phyloP scores from a whole-genome alignment of 1,284 basidiomycete genomes.

The Marasmius sp. region DNA sequence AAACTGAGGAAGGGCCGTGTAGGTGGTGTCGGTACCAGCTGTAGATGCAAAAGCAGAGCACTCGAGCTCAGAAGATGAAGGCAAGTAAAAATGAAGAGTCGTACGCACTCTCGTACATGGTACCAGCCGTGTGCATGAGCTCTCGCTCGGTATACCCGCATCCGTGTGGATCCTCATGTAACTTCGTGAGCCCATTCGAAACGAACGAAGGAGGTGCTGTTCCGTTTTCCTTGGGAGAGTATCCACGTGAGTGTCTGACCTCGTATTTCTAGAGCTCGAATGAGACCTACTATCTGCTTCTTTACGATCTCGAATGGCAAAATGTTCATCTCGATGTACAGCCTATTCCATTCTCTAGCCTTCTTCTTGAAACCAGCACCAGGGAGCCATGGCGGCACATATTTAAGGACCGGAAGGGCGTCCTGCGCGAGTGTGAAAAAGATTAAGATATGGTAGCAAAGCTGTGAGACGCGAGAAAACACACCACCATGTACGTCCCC shows the following conservation, averaged over 20 bases:
- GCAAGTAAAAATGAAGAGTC: background rate
- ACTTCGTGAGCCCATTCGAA: background rate
- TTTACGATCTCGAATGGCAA: background rate
- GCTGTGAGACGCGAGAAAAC: background rate
- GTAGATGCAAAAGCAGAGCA: background rate
- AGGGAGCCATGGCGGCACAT: background rate
- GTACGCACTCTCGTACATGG: background rate
- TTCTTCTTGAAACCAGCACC: background rate
- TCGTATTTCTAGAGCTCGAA: background rate
- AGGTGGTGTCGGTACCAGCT: background rate
- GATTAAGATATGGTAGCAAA: background rate
- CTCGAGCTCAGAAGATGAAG: background rate
- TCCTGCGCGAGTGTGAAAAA: background rate
- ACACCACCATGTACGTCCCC: background rate
- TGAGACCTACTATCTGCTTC: background rate
- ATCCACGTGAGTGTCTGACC: no score
- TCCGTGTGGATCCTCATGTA: background rate
- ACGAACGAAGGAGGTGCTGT: background rate
- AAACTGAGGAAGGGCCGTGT: background rate
- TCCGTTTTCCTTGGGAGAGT: background rate
- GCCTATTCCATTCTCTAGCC: background rate
- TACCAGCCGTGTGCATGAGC: background rate
- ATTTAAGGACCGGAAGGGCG: background rate
- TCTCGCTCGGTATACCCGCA: background rate
- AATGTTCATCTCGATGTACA: background rate